Evolutionary conservation across 163 green algal genomes (phyloP), one percentile per base, ranked within the genome.

Genomic region (Chlorella variabilis): DNA sequence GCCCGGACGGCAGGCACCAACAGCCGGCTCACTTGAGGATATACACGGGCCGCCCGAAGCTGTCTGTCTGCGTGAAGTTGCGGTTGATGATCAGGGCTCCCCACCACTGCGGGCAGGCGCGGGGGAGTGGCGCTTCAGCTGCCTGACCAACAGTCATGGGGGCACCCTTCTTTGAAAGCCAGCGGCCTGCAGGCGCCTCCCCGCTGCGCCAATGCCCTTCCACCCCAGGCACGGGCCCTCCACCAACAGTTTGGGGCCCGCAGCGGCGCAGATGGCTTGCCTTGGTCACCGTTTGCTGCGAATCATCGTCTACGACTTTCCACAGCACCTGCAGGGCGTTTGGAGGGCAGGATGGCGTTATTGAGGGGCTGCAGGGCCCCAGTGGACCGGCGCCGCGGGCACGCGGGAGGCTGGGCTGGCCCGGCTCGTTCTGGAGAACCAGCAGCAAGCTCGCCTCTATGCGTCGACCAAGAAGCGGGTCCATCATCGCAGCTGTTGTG

Each of bases 31-130:
- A 79, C 71, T 79, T 79, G 71, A 79, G 71, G 71, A 79, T 79
- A 51, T 79, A 79, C 21, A 79, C 56, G 34, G 71, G 71, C 71
- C 71, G 71, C 8, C 71, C 71, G 27, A 79, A 54, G 34, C 15
- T 41, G 71, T 79, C 71, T 41, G 71, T 79, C 54, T 79, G 71
- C 71, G 34, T 56, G 71, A 79, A 79, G 71, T 79, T 79, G 71
- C 71, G 71, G 71, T 79, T 79, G 51, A 79, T 68, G 71, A 79
- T 79, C 34, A 79, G 54, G 13, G 71, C 71, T 45, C 71, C 71
- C 71, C 71, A 79, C 71, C 71, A 79, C 71, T 79, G 71, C 71
- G 56, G 71, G 36, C 23, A 69, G 54, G 71, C 42, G 69, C 25
- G 23, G 61, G 34, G 38, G 54, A 39, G 34, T 27, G 15, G 25